Conservation (phyloP, 176 grass and related monocot genomes). For the maize (Zea mays) region DNA sequence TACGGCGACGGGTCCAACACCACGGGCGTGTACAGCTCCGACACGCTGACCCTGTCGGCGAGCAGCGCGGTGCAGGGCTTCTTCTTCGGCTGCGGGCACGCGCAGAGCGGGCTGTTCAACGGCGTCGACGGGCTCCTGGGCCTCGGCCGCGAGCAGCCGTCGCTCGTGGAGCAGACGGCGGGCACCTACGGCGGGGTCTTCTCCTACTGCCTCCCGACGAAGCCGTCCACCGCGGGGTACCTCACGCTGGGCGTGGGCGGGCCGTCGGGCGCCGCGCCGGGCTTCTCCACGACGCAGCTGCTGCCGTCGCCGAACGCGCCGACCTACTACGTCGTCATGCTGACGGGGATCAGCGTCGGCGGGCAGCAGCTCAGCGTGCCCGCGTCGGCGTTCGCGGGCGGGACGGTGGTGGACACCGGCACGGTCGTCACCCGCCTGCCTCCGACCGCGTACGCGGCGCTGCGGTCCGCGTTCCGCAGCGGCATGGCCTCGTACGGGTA, state of each 20-base stretch:
- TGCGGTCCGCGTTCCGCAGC: conserved; percentile 62
- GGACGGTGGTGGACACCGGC: conserved; percentile 81
- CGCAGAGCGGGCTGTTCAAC: conserved; percentile 56
- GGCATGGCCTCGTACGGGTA: conserved; percentile 50
- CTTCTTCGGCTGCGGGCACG: conserved; percentile 70
- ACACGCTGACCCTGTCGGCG: conserved; percentile 57
- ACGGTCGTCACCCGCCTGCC: conserved; percentile 82
- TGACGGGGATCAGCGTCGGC: conserved; percentile 61
- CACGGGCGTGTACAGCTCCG: conserved; percentile 63
- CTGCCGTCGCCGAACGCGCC: conserved; percentile 46
- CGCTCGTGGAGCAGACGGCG: conserved; percentile 62
- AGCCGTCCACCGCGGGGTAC: conserved; percentile 51
- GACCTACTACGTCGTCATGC: conserved; percentile 72
- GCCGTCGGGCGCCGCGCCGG: background rate
- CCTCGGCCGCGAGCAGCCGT: conserved; percentile 53
- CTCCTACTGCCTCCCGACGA: conserved; percentile 83
- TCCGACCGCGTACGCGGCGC: conserved; percentile 64
- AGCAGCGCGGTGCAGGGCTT: conserved; percentile 31
- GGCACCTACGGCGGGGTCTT: conserved; percentile 62
- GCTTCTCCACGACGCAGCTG: conserved; percentile 58
- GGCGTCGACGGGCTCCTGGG: conserved; percentile 66
- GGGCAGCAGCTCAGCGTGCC: conserved; percentile 47
- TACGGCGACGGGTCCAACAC: conserved; percentile 85
- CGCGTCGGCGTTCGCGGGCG: conserved; percentile 48
- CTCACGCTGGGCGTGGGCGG: conserved; percentile 68